These are phyloP conservation scores for Apophysomyces sp. DNA, from an alignment of 371 early-diverging fungal genomes.

Conservation along the genomic window DNA sequence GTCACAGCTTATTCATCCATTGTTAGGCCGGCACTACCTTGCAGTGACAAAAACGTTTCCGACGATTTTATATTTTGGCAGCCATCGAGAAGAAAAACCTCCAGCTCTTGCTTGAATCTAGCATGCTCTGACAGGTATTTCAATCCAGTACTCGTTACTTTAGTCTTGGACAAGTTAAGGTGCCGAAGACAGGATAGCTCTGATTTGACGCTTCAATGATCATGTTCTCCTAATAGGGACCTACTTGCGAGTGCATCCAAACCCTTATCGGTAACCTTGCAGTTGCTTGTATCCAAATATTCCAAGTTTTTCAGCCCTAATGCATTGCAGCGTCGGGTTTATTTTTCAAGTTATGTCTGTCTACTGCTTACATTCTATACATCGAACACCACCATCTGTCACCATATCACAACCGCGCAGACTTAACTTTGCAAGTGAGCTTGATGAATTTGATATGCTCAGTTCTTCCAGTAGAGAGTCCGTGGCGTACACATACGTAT, in stretches of 20 bases:
- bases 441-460: conserved; percentile 25
- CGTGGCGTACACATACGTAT: conserved; percentile 40
- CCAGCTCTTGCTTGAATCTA: conserved; percentile 14
- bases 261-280: conserved; percentile 44
- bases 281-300: conserved; percentile 39
- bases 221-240: neutral
- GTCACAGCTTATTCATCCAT: neutral
- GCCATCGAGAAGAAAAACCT: conserved; percentile 26
- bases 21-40: conserved; percentile 17
- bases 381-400: conserved; percentile 34
- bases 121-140: conserved; percentile 13
- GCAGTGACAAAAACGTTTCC: conserved; percentile 15
- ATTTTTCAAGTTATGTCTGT: neutral
- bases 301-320: conserved; percentile 33
- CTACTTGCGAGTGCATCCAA: conserved; percentile 30
- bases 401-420: conserved; percentile 42
- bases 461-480: conserved; percentile 39
- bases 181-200: conserved; percentile 21
- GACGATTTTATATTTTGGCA: conserved; percentile 22
- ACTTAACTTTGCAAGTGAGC: conserved; percentile 24
- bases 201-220: conserved; percentile 3
- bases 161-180: conserved; percentile 39
- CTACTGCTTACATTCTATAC: conserved; percentile 25
- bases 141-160: conserved; percentile 33
- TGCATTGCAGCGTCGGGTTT: neutral